Evolutionary conservation across 1,139 yeast genomes (phyloP), one percentile per base, ranked within the genome.

Genomic region (Ogataea hybrid): DNA sequence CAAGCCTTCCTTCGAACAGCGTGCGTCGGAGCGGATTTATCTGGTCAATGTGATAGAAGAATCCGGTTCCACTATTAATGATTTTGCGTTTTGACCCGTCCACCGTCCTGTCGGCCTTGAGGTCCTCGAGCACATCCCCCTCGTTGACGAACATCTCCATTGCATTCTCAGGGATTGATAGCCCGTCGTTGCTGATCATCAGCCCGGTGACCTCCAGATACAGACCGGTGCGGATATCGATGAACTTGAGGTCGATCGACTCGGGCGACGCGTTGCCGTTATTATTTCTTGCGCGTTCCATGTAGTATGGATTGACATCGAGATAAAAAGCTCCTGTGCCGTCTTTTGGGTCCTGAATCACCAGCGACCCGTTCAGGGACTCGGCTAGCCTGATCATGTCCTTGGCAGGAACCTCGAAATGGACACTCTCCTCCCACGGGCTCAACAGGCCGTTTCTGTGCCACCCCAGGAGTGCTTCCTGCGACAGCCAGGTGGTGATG

Each of bases 341-440:
- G 38, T 64, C 64, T 34, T 56, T 60, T 31, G 68, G 64, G 42
- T 64, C 69, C 2, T 52, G 72, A 2, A 73, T 54, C 2, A 77
- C 65, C 32, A 76, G 46, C 0, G 77, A 62, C 42, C 73, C 71
- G 51, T 77, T 76, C 51, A 68, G 74, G 9, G 67, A 57, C 32
- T 65, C 59, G 0, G 75, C 72, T 28, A 76, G 53, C 40, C 59
- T 51, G 5, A 63, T 46, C 37, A 76, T 52, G 20, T 76, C 75
- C 2, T 56, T 49, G 25, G 71, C 69, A 3, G 80, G 67, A 41
- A 76, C 57, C 51, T 77, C 81, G 20, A 76, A 74, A 50, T 70
- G 79, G 22, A 75, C 50, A 29, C 73, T 73, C 27, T 64, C 64
- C 51, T 77, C 80, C 80, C 81, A 77, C 1, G 81, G 81, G 39